A percentile compares a stretch with the other conserved stretches of the same genome.
Evolutionary conservation across 305 asterid species (phyloP).

Genomic region (Rubia occidens): DNA sequence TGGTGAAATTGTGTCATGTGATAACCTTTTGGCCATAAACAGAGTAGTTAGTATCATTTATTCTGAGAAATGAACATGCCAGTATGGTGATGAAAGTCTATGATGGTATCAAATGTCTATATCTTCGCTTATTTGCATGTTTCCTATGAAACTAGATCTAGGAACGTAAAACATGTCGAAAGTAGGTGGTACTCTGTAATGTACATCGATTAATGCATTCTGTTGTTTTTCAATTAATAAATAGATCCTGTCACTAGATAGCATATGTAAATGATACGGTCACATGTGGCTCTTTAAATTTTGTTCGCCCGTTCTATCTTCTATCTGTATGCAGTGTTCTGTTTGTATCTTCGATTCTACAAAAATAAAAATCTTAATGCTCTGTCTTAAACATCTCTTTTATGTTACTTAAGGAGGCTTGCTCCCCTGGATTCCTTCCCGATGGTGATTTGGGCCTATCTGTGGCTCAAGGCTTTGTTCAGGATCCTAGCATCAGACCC

Average conservation of each 20-base stretch:
- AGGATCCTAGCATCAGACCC: constrained; percentile 27
- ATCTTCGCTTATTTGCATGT: not conserved
- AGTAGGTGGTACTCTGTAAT: not conserved
- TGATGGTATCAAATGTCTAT: not conserved
- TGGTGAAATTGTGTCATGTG: not conserved
- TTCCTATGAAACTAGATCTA: not conserved
- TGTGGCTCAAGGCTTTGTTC: constrained; percentile 27
- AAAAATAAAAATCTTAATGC: not conserved
- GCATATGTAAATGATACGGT: not conserved
- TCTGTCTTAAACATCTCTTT: constrained; percentile 11
- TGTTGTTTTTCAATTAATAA: not conserved
- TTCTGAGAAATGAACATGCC: not conserved
- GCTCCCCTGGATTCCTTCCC: constrained; percentile 33
- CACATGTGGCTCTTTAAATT: constrained; percentile 3
- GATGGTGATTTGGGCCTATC: constrained; percentile 30
- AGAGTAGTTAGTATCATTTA: not conserved
- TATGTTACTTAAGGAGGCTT: constrained; percentile 44
- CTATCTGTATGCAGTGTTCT: not conserved
- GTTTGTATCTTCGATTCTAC: not conserved
- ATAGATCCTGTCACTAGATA: not conserved
- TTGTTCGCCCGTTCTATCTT: not conserved
- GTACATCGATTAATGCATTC: not conserved
- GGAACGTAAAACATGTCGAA: not conserved
- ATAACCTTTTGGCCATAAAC: not conserved
- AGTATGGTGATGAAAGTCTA: too few species aligned